A percentile compares a stretch with the other conserved stretches of the same genome.
phyloP scores from a whole-genome alignment of 1,284 basidiomycete genomes.

The Leccinum angustisporum region DNA sequence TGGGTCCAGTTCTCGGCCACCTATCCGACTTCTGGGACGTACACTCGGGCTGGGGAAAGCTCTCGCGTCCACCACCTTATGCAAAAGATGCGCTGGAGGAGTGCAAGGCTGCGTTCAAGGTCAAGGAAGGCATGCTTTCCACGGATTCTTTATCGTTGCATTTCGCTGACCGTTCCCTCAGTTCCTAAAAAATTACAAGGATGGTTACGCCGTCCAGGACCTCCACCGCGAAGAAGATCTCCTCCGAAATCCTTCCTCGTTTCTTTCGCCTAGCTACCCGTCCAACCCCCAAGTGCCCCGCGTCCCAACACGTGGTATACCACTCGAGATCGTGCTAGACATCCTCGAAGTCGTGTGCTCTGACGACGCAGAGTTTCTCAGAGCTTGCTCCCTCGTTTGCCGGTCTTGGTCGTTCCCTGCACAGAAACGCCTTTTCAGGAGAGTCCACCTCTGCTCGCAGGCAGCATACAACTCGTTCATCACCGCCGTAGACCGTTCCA shows the following conservation, averaged over 20 bases:
- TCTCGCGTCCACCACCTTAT: constrained; percentile 32
- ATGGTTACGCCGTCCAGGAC: constrained; percentile 68
- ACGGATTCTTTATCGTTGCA: not conserved
- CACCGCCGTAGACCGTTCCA: constrained; percentile 46
- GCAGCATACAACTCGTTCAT: constrained; percentile 54
- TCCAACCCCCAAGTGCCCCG: constrained; percentile 18
- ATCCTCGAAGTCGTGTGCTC: constrained; percentile 59
- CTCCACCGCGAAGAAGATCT: constrained; percentile 93
- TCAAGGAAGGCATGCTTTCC: constrained; percentile 62
- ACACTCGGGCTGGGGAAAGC: constrained; percentile 16
- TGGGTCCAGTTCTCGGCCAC: constrained; percentile 8
- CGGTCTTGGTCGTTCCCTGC: constrained; percentile 59
- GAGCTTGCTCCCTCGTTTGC: constrained; percentile 59
- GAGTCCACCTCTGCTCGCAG: constrained; percentile 52
- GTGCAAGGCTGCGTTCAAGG: constrained; percentile 66
- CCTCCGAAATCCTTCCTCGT: constrained; percentile 87
- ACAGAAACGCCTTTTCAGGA: constrained; percentile 63
- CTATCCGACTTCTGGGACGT: constrained; percentile 16
- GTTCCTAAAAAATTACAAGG: constrained; percentile 61
- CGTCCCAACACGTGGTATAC: constrained; percentile 38
- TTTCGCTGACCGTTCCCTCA: constrained; percentile 26
- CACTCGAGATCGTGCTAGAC: constrained; percentile 59
- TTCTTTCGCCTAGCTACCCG: constrained; percentile 34
- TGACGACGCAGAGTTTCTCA: constrained; percentile 44
- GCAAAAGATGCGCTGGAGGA: constrained; percentile 55